Evolutionary conservation across 495 filamentous ascomycete genomes (phyloP).

Genomic region (Pseudevernia furfuracea): DNA sequence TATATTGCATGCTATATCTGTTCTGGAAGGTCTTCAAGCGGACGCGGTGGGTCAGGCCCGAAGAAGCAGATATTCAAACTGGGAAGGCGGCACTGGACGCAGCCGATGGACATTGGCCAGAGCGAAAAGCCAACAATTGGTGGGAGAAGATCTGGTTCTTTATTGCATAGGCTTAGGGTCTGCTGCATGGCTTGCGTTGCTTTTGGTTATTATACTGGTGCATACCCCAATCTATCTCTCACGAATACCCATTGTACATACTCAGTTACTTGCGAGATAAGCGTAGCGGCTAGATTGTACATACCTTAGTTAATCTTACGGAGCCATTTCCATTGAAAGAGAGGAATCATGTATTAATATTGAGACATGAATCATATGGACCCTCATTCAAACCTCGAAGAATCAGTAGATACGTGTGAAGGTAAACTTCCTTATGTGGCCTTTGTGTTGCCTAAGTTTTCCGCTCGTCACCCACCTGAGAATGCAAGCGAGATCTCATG

Average conservation of each 20-base stretch:
- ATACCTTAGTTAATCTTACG: neutral
- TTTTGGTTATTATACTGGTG: neutral
- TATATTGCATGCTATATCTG: conserved; percentile 51
- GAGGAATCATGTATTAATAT: neutral
- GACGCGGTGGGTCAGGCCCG: conserved; percentile 44
- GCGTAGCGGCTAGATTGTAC: neutral
- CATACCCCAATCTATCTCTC: neutral
- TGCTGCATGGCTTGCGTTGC: neutral
- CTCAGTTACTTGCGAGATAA: neutral
- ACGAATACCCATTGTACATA: neutral
- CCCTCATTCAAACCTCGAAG: neutral
- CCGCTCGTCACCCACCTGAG: conserved; percentile 4
- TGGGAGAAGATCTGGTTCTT: conserved; percentile 49
- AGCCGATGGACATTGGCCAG: conserved; percentile 42
- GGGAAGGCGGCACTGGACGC: conserved; percentile 57
- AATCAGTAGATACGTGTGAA: neutral
- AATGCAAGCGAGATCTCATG: conserved; percentile 2
- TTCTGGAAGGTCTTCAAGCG: conserved; percentile 52
- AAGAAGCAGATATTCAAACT: conserved; percentile 52
- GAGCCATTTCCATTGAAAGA: too few relatives aligned
- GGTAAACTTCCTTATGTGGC: neutral
- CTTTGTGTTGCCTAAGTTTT: neutral
- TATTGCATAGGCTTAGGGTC: conserved; percentile 32
- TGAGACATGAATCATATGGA: neutral
- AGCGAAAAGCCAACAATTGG: conserved; percentile 39